Conservation (phyloP, 2,329 filamentous ascomycete genomes). For the Fusarium bulbicola region DNA sequence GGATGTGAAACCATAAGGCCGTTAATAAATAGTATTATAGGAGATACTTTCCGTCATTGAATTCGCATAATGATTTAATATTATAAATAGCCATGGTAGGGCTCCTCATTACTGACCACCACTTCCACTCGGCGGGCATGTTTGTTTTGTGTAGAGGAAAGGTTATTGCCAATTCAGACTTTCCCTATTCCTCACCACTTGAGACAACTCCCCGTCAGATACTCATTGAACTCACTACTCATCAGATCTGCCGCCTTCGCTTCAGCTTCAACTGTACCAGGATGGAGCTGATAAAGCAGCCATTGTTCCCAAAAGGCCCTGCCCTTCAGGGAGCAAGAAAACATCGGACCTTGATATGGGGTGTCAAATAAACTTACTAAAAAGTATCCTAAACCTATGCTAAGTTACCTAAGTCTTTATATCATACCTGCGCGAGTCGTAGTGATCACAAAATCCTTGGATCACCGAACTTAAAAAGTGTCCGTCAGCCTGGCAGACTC, state of each 20-base stretch:
- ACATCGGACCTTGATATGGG: not conserved
- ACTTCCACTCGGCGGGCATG: not conserved
- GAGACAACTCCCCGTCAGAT: not conserved
- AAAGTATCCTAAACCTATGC: not conserved
- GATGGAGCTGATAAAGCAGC: not conserved
- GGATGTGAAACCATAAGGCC: not conserved
- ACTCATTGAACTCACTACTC: not conserved
- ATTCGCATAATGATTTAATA: no score
- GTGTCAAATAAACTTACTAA: not conserved
- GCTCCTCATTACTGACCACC: not conserved
- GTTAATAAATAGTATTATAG: not conserved
- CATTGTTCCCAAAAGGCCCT: not conserved
- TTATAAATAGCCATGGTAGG: not conserved
- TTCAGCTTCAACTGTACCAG: not conserved
- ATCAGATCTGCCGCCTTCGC: not conserved
- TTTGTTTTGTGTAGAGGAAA: not conserved
- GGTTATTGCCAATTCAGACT: not conserved
- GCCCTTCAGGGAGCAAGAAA: not conserved
- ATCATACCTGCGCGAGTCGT: not conserved
- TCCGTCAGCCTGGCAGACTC: slow-evolving; percentile 38
- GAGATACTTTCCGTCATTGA: not conserved
- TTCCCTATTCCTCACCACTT: no score
- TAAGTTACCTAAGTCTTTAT: not conserved
- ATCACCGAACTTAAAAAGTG: slow-evolving; percentile 7
- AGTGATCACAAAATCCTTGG: not conserved